Evolutionary conservation across 305 asterid species (phyloP), one percentile per base, ranked within the genome.

Genomic region (Euphrasia arctica): DNA sequence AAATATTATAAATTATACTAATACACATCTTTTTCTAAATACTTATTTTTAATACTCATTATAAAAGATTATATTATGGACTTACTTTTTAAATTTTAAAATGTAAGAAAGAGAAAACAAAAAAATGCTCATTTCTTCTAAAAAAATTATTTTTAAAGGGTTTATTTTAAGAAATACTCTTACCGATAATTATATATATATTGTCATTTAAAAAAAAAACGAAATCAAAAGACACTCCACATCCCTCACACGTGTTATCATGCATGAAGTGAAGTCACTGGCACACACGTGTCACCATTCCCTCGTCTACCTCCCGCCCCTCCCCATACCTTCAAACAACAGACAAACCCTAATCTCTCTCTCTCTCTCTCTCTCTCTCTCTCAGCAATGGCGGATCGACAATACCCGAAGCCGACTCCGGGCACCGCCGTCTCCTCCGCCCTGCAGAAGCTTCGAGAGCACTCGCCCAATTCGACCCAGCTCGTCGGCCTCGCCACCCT

Each of bases 401-500:
- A 70, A 0, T 60, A 66, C 2, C 59, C 72, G 42, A 9, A 69
- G 5, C 9, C 68, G n/a, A 10, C 78, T 25, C 49, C 68, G 54
- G 5, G 52, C 72, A 6, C 32, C 32, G 58, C 65, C 56, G 5
- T 18, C 63, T 10, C 29, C 42, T 66, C 83, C 43, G 12, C 68
- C 69, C 51, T 76, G 4, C 74, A 73, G 3, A 79, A 71, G 10
- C 64, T 79, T 28, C 54, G 71, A 0, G 73, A 68, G 54, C 78
- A 70, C 65, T 63, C 67, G 5, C 81, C 81, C 5, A 68, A 79
- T 71, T 79, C 84, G 0, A 48, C 77, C 52, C 78, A 79, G 3
- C 71, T 79, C 39, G 63, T 48, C 67, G 83, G 83, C 6, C 63
- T 79, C 72, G 78, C 80, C 62, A 64, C 83, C 0, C 80, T 79